A percentile compares a stretch with the other conserved stretches of the same genome.
Evolutionary conservation across 441 rosid species (phyloP).

Genomic region (Aleurites moluccanus): DNA sequence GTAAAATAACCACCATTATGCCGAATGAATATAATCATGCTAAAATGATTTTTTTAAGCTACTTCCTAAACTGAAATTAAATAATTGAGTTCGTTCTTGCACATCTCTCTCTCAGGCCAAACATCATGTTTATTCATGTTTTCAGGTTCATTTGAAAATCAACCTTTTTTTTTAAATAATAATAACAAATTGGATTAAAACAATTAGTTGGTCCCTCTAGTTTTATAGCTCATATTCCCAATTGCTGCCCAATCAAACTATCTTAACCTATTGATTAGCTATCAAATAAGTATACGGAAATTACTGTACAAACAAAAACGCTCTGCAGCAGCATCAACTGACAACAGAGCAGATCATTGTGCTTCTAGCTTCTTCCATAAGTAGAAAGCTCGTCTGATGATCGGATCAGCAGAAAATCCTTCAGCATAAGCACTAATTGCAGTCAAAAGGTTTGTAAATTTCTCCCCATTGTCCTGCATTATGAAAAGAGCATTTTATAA

Average conservation of each 20-base stretch:
- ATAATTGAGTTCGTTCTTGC: too few relatives aligned
- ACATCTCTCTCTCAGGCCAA: too few relatives aligned
- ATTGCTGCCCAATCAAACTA: neutral
- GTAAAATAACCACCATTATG: too few relatives aligned
- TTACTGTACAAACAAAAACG: neutral
- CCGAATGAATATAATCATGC: too few relatives aligned
- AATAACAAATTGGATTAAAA: too few relatives aligned
- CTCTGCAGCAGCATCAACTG: neutral
- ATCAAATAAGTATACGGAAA: neutral
- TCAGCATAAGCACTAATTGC: constrained; percentile 88
- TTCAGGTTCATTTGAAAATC: too few relatives aligned
- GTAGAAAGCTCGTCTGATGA: constrained; percentile 59
- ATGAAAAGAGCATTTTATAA: neutral
- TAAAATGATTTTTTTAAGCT: too few relatives aligned
- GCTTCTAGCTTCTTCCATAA: constrained; percentile 68
- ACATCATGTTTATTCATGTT: too few relatives aligned
- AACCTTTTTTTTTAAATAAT: too few relatives aligned
- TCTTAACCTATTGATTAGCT: neutral
- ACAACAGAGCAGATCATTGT: constrained; percentile 3
- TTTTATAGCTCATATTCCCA: too few relatives aligned
- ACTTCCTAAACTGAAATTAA: too few relatives aligned
- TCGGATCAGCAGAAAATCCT: constrained; percentile 81
- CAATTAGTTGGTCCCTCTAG: too few relatives aligned
- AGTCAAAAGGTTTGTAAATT: constrained; percentile 59
- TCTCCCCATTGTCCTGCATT: constrained; percentile 83